These are phyloP conservation scores for Coemansia sp. DNA, from an alignment of 192 early-diverging fungal species.

Conservation along the genomic window DNA sequence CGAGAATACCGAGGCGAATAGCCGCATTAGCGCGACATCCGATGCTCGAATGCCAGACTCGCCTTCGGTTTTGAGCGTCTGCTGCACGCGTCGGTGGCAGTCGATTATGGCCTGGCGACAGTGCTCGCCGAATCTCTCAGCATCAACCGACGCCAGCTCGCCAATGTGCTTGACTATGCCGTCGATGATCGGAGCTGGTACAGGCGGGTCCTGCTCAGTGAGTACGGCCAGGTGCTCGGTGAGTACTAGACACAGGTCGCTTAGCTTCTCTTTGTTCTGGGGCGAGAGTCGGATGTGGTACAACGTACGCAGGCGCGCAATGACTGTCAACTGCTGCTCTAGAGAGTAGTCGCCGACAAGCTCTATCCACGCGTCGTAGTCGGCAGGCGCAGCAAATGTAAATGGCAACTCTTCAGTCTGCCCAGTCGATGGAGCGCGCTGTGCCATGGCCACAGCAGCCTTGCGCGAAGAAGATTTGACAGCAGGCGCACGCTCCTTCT, in stretches of 20 bases:
- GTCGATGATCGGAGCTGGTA: constrained; percentile 57
- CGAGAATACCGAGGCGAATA: constrained; percentile 81
- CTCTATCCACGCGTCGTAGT: constrained; percentile 69
- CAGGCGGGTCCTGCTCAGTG: constrained; percentile 61
- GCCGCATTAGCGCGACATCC: constrained; percentile 68
- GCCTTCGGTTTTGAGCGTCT: constrained; percentile 23
- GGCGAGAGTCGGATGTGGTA: constrained; percentile 82
- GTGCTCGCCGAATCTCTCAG: constrained; percentile 61
- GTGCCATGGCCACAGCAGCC: background rate
- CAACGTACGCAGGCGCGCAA: constrained; percentile 81
- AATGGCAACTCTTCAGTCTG: constrained; percentile 68
- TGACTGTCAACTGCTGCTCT: constrained; percentile 72
- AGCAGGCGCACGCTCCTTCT: background rate
- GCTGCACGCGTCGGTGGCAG: constrained; percentile 56
- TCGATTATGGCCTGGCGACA: constrained; percentile 60
- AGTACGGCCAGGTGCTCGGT: constrained; percentile 72
- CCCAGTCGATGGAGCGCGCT: too few relatives aligned
- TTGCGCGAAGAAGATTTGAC: background rate
- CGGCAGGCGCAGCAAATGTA: constrained; percentile 81
- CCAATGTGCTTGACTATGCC: constrained; percentile 64
- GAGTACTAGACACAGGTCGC: constrained; percentile 66
- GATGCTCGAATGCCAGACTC: constrained; percentile 56
- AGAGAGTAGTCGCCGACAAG: constrained; percentile 65
- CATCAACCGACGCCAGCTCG: constrained; percentile 64
- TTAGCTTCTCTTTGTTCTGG: constrained; percentile 79